Conservation (phyloP, 148 eudicot species). For the Dysphania ambrosioides region DNA sequence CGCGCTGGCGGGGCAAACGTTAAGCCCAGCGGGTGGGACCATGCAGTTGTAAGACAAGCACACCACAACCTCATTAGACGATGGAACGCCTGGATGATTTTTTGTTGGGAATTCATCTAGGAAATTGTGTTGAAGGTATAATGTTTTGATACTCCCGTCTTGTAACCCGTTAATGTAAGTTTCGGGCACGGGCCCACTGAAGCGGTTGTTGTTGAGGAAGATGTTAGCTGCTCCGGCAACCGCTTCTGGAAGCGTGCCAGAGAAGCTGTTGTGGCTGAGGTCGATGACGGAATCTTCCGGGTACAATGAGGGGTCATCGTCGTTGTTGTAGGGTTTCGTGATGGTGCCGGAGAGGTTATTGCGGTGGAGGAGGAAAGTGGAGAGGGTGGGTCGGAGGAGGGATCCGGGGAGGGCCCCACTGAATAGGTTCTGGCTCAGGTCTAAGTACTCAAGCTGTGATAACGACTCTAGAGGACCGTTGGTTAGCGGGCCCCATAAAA, state of each 20-base stretch:
- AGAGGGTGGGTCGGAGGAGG: constrained; percentile 39
- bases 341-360: constrained; percentile 51
- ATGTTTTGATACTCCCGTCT: constrained; percentile 39
- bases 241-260: constrained; percentile 19
- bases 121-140: constrained; percentile 63
- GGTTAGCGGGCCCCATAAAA: constrained; percentile 56
- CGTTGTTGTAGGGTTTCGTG: not conserved
- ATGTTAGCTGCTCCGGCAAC: constrained; percentile 43
- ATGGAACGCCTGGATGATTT: not conserved
- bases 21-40: constrained; percentile 52
- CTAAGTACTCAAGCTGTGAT: constrained; percentile 51
- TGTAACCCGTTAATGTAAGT: constrained; percentile 34
- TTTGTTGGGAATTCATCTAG: constrained; percentile 34
- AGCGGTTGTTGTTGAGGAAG: constrained; percentile 51
- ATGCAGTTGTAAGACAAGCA: constrained; percentile 66
- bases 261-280: constrained; percentile 51
- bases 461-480: constrained; percentile 26
- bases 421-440: constrained; percentile 56
- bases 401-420: constrained; percentile 55
- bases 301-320: constrained; percentile 5
- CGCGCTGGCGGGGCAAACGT: constrained; percentile 47
- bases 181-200: constrained; percentile 45
- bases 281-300: constrained; percentile 44
- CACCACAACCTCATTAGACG: constrained; percentile 42
- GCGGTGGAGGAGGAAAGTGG: constrained; percentile 44